Evolutionary conservation across 2,329 filamentous ascomycete species (phyloP).

Genomic region (Talaromyces sp.): DNA sequence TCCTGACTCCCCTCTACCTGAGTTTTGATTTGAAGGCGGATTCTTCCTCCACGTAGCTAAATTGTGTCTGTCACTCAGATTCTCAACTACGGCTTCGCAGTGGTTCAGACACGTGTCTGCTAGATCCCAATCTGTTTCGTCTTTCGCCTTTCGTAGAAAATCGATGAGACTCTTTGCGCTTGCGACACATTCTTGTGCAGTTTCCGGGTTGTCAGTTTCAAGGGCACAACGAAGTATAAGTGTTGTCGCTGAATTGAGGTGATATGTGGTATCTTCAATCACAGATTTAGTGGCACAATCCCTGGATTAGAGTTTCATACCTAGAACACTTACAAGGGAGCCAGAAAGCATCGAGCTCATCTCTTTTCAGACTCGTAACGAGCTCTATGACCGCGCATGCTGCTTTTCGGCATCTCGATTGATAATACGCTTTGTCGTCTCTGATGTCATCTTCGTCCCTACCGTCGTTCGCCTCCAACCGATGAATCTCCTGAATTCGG

Average conservation of each 20-base stretch:
- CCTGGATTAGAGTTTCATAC: background rate
- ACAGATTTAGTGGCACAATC: background rate
- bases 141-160: slow-evolving; percentile 20
- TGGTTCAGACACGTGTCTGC: slow-evolving; percentile 23
- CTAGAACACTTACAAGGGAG: slow-evolving; percentile 26
- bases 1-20: background rate
- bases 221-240: slow-evolving; percentile 22
- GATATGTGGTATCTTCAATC: slow-evolving; percentile 28
- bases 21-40: background rate
- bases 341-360: slow-evolving; percentile 28
- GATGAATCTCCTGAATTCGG: slow-evolving; percentile 21
- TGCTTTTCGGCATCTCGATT: slow-evolving; percentile 24
- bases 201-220: slow-evolving; percentile 20
- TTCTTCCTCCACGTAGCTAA: slow-evolving; percentile 8
- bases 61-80: slow-evolving; percentile 16
- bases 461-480: slow-evolving; percentile 32
- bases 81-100: slow-evolving; percentile 22
- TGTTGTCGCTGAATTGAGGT: slow-evolving; percentile 26
- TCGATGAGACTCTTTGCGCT: slow-evolving; percentile 19
- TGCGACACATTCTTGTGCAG: slow-evolving; percentile 19
- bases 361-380: slow-evolving; percentile 22
- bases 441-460: slow-evolving; percentile 20
- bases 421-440: slow-evolving; percentile 22
- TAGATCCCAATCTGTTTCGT: slow-evolving; percentile 23
- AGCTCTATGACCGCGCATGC: slow-evolving; percentile 26